These are phyloP conservation scores for Verticillium longisporum DNA, from an alignment of 2,329 filamentous ascomycete genomes.

Conservation along the genomic window DNA sequence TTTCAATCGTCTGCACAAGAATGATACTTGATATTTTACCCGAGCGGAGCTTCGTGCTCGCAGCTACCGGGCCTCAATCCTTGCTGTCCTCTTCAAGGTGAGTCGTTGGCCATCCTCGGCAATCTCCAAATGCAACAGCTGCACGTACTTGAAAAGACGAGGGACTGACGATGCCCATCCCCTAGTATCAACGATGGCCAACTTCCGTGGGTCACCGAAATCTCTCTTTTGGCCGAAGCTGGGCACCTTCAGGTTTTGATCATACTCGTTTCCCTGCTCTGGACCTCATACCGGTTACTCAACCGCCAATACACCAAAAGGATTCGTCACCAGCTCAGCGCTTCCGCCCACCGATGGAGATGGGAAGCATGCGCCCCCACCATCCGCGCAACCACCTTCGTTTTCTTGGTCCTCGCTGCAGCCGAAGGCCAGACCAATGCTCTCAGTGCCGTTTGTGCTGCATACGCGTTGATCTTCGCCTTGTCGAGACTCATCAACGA, in stretches of 20 bases:
- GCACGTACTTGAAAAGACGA: neutral
- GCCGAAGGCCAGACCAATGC: constrained; percentile 24
- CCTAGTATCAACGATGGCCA: neutral
- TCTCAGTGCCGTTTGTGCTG: constrained; percentile 26
- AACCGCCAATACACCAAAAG: constrained; percentile 21
- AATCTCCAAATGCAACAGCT: neutral
- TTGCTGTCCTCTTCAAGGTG: neutral
- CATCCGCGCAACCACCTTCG: constrained; percentile 29
- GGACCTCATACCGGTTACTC: constrained; percentile 25
- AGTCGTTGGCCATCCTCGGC: neutral
- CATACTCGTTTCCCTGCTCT: constrained; percentile 27
- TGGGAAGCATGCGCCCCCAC: constrained; percentile 37
- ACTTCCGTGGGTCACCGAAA: neutral
- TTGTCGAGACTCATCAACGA: constrained; percentile 33
- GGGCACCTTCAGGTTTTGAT: constrained; percentile 31
- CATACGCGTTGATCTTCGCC: constrained; percentile 36
- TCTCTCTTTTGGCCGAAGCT: constrained; percentile 21
- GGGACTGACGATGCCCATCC: neutral
- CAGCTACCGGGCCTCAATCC: neutral
- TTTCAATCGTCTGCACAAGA: neutral
- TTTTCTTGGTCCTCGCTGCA: constrained; percentile 29
- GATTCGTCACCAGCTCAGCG: constrained; percentile 18
- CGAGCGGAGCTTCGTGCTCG: neutral
- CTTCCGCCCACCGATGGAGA: constrained; percentile 30
- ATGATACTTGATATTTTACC: neutral